phyloP scores from a whole-genome alignment of 1,284 basidiomycete genomes.

The Boletus semigastroideus region DNA sequence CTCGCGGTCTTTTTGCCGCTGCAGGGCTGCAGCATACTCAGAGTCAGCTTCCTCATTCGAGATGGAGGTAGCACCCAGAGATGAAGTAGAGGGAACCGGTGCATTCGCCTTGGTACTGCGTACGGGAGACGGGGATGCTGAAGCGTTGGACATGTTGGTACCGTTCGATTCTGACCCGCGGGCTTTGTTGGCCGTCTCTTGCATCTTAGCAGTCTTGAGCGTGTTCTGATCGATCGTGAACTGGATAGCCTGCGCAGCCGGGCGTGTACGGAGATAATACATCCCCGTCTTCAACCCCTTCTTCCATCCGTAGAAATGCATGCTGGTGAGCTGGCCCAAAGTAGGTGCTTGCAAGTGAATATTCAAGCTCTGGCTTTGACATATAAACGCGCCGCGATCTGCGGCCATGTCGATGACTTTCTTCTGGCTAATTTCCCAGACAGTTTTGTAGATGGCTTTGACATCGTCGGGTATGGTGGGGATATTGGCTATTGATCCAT shows the following conservation, averaged over 20 bases:
- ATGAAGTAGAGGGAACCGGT: conserved; percentile 20
- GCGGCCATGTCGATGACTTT: conserved; percentile 97
- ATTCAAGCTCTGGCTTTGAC: conserved; percentile 91
- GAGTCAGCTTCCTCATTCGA: conserved; percentile 61
- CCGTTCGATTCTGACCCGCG: conserved; percentile 16
- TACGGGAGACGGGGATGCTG: conserved; percentile 38
- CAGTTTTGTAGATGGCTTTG: conserved; percentile 98
- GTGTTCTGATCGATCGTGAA: conserved; percentile 92
- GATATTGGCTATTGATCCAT: conserved; percentile 94
- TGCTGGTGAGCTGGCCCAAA: conserved; percentile 92
- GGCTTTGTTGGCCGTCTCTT: conserved; percentile 34
- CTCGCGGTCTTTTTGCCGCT: conserved; percentile 72
- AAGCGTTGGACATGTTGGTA: conserved; percentile 36
- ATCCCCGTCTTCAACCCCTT: conserved; percentile 98
- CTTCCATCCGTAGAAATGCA: conserved; percentile 99
- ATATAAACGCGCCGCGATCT: conserved; percentile 98
- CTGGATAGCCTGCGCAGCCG: conserved; percentile 95
- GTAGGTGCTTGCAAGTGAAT: conserved; percentile 93
- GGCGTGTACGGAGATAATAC: conserved; percentile 95
- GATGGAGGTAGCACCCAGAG: conserved; percentile 36
- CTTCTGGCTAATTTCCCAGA: conserved; percentile 99
- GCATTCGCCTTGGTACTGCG: conserved; percentile 12
- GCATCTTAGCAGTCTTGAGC: conserved; percentile 72
- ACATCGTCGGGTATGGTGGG: conserved; percentile 83
- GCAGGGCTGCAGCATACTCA: conserved; percentile 81